Base-by-base conservation (phyloP, 768 basidiomycete genomes). In the Agaricus subrufescens region DNA sequence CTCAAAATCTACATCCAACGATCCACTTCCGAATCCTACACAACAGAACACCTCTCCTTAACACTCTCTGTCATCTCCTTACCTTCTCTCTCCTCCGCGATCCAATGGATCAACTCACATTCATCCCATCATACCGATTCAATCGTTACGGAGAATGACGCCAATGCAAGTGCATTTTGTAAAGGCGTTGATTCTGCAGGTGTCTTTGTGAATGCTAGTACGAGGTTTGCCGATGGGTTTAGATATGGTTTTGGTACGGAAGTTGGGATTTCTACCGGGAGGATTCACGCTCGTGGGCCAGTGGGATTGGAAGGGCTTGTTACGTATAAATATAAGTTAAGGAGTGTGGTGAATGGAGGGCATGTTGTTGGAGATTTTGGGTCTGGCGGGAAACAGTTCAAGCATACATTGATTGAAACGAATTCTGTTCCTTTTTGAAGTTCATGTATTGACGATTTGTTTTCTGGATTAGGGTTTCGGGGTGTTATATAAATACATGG, bases 161-260 rank as follows among this genome's bases (percentile, higher is more conserved):
- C 64, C 7, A 81, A 86, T 30, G 84, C 82, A 38, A 77, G 84
- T 30, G 74, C 73, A 30, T 99, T 98, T 74, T 91, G 87, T 67
- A 80, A 88, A 15, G 91, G 91, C 6, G 86, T 98, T 25, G 95
- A 96, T 68, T 90, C 89, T 0, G 90, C 96, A 0, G 92, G 94
- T 30, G 92, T 92, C 4, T 99, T 89, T 64, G 81, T 96, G 57
- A 98, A 99, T 64, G 95, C 95, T 6, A 93, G 89, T 65, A 98
- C 97, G 9, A 82, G 97, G 38, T 98, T 99, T 67, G 88, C 95
- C 0, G 97, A 99, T 69, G 96, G 97, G 11, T 97, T 95, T 72
- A 73, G 96, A 58, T 98, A 94, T 67, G 97, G 97, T 0, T 94
- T 97, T 61, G 97, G 97, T 2, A 95, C 97, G 4, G 97, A 98